Percentiles rank a stretch among this genome's conserved stretches.
phyloP scores from a whole-genome alignment of 306 rosid genomes.

The Citrullus colocynthis region DNA sequence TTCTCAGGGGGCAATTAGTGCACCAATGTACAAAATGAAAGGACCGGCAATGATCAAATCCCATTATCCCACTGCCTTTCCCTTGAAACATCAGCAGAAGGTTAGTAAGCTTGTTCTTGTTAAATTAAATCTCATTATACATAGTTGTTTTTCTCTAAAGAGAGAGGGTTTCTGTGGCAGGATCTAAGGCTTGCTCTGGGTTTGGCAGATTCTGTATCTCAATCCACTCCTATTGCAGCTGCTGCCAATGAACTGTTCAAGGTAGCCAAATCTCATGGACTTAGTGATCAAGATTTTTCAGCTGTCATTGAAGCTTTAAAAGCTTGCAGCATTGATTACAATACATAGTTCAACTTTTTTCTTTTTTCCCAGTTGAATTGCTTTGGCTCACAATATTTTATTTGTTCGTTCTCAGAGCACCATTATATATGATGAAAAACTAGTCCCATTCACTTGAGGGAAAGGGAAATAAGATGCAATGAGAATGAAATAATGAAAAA shows the following conservation, averaged over 20 bases:
- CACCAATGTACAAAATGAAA: slow-evolving; percentile 79
- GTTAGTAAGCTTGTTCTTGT: slow-evolving; percentile 22
- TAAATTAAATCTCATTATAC: neutral
- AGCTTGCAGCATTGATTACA: slow-evolving; percentile 29
- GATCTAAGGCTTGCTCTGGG: slow-evolving; percentile 90
- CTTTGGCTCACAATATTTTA: neutral
- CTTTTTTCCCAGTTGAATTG: neutral
- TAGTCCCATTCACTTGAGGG: neutral
- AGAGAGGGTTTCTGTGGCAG: slow-evolving; percentile 21
- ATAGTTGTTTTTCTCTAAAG: neutral
- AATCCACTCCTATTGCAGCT: slow-evolving; percentile 78
- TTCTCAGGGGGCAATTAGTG: slow-evolving; percentile 91
- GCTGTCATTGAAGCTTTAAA: slow-evolving; percentile 90
- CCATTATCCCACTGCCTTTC: slow-evolving; percentile 73
- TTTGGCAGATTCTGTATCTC: slow-evolving; percentile 87
- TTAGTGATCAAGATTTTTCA: slow-evolving; percentile 81
- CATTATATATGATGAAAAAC: neutral
- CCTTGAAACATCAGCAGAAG: slow-evolving; percentile 97
- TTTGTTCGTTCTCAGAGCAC: neutral
- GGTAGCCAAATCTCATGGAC: slow-evolving; percentile 83
- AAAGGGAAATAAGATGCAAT: neutral
- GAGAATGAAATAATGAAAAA: neutral
- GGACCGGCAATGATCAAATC: slow-evolving; percentile 93
- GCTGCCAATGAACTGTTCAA: slow-evolving; percentile 88
- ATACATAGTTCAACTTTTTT: neutral